phyloP scores from a whole-genome alignment of 352 stramenopile species.

The Pythium aristosporum region DNA sequence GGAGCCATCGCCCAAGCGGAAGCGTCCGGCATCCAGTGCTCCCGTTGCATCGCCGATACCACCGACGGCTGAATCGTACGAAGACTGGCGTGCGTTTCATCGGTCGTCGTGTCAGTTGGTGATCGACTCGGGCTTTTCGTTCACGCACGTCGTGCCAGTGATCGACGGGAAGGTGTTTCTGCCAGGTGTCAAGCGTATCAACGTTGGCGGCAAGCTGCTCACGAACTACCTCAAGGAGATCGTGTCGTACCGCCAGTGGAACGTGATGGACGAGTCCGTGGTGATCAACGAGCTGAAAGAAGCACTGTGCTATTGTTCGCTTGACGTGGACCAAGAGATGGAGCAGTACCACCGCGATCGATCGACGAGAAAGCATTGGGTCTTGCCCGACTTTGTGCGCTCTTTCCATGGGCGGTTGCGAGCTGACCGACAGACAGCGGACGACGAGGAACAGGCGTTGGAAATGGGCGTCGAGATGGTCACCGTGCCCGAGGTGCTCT shows the following conservation, averaged over 20 bases:
- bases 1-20: slow-evolving; percentile 19
- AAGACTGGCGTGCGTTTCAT: slow-evolving; percentile 39
- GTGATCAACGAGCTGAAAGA: slow-evolving; percentile 88
- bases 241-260: slow-evolving; percentile 95
- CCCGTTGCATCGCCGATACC: background rate
- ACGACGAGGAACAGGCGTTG: slow-evolving; percentile 64
- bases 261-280: slow-evolving; percentile 92
- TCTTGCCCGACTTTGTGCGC: slow-evolving; percentile 81
- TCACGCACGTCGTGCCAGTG: slow-evolving; percentile 93
- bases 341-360: slow-evolving; percentile 38
- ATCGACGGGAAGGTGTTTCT: slow-evolving; percentile 58
- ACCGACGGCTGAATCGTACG: slow-evolving; percentile 21
- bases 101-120: slow-evolving; percentile 70
- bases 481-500: slow-evolving; percentile 89
- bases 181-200: slow-evolving; percentile 68
- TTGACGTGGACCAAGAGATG: slow-evolving; percentile 85
- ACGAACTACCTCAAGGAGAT: slow-evolving; percentile 97
- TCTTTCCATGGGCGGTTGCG: slow-evolving; percentile 56
- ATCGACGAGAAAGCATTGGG: slow-evolving; percentile 55
- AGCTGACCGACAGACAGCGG: background rate
- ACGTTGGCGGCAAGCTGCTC: slow-evolving; percentile 95
- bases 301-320: slow-evolving; percentile 86
- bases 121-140: slow-evolving; percentile 95
- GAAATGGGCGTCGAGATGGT: slow-evolving; percentile 88
- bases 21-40: background rate